Evolutionary conservation across 2,329 filamentous ascomycete species (phyloP).

Genomic region (Capronia epimyces): DNA sequence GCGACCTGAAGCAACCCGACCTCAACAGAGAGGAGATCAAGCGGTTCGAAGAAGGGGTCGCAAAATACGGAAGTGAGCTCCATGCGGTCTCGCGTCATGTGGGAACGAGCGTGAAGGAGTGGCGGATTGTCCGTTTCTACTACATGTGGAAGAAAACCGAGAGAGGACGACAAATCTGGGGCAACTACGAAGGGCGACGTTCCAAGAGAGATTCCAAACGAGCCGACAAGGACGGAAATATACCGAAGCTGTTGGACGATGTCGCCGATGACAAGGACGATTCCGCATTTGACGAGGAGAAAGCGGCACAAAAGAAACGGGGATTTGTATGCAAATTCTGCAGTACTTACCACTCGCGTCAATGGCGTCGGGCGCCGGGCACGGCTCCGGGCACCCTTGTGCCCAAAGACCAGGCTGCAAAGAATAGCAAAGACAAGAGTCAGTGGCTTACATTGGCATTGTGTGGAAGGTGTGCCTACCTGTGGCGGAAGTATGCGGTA

Average conservation of each 20-base stretch:
- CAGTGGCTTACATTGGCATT: slow-evolving; percentile 71
- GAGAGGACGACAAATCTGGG: slow-evolving; percentile 82
- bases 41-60: slow-evolving; percentile 85
- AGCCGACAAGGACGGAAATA: slow-evolving; percentile 55
- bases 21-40: slow-evolving; percentile 73
- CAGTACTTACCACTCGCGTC: slow-evolving; percentile 67
- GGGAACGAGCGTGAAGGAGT: slow-evolving; percentile 68
- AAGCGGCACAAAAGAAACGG: slow-evolving; percentile 72
- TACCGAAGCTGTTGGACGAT: slow-evolving; percentile 78
- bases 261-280: slow-evolving; percentile 90
- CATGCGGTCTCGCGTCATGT: slow-evolving; percentile 77
- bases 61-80: slow-evolving; percentile 87
- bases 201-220: slow-evolving; percentile 77
- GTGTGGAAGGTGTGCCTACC: slow-evolving; percentile 80
- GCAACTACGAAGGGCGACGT: slow-evolving; percentile 77
- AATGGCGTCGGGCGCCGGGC: slow-evolving; percentile 86
- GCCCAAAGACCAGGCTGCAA: slow-evolving; percentile 57
- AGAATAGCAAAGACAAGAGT: slow-evolving; percentile 69
- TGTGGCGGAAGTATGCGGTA: slow-evolving; percentile 94
- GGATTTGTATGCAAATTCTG: slow-evolving; percentile 95
- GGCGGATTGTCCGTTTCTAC: slow-evolving; percentile 83
- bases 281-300: slow-evolving; percentile 88
- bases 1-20: slow-evolving; percentile 77
- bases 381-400: slow-evolving; percentile 66
- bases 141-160: slow-evolving; percentile 97